These are phyloP conservation scores for Murraya koenigii DNA, from an alignment of 345 rosid species.

Conservation along the genomic window DNA sequence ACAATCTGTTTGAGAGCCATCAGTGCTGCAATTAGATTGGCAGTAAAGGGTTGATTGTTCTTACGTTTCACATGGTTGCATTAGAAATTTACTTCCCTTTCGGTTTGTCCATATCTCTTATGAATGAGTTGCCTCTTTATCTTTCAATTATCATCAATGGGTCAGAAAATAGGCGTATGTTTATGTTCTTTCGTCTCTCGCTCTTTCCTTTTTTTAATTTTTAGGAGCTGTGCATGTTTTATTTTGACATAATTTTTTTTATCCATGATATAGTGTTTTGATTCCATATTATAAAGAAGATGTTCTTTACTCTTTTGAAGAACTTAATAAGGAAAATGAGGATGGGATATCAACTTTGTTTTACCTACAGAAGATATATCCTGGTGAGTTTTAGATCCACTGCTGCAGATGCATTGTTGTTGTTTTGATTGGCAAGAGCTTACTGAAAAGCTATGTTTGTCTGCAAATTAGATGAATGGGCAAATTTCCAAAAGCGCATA, in stretches of 20 bases:
- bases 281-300: slow-evolving; percentile 86
- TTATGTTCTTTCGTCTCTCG: background rate
- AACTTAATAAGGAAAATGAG: slow-evolving; percentile 79
- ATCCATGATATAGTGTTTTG: slow-evolving; percentile 60
- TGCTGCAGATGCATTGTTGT: slow-evolving; percentile 12
- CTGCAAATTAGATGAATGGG: slow-evolving; percentile 79
- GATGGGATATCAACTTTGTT: slow-evolving; percentile 83
- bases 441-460: slow-evolving; percentile 13
- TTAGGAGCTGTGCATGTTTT: slow-evolving; percentile 4
- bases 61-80: background rate
- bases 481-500: slow-evolving; percentile 60
- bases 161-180: background rate
- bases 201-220: no score
- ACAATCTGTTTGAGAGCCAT: background rate
- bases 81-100: background rate
- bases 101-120: background rate
- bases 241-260: slow-evolving; percentile 23
- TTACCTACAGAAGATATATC: slow-evolving; percentile 86
- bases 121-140: background rate
- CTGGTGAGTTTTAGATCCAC: slow-evolving; percentile 51
- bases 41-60: background rate
- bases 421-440: slow-evolving; percentile 13
- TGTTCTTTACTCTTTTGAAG: slow-evolving; percentile 83
- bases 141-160: background rate
- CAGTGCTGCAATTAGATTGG: background rate